A percentile compares a stretch with the other conserved stretches of the same genome.
These are phyloP conservation scores for Rhizomucor pusillus DNA, from an alignment of 371 early-diverging fungal genomes.

Conservation along the genomic window DNA sequence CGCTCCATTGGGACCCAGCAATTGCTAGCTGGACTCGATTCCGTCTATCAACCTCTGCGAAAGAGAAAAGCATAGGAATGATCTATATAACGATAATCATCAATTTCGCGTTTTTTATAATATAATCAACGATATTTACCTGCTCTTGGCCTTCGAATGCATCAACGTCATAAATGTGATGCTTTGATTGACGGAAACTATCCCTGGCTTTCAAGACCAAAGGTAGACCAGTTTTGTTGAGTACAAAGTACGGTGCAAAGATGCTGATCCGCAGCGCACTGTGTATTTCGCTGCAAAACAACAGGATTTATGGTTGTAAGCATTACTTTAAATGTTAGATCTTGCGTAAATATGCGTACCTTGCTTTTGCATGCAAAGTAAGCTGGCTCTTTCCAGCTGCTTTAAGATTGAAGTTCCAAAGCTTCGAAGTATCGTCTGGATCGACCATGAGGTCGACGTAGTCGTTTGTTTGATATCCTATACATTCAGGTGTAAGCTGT, in stretches of 20 bases:
- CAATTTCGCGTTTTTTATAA: background rate
- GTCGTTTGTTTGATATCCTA: background rate
- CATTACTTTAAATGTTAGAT: background rate
- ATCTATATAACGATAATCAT: constrained; percentile 10
- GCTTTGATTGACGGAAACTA: constrained; percentile 20
- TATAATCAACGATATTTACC: constrained; percentile 8
- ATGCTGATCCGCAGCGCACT: constrained; percentile 33
- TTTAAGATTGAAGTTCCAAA: background rate
- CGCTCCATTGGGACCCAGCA: constrained; percentile 73
- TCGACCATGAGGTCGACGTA: background rate
- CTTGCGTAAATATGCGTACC: constrained; percentile 4
- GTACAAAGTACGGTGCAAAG: constrained; percentile 55
- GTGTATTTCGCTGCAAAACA: constrained; percentile 16
- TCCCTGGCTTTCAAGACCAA: constrained; percentile 31
- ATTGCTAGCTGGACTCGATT: constrained; percentile 72
- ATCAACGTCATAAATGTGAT: constrained; percentile 9
- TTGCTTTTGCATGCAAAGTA: background rate
- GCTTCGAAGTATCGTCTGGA: background rate
- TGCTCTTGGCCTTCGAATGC: constrained; percentile 23
- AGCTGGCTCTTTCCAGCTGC: background rate
- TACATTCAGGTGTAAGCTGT: too few relatives aligned
- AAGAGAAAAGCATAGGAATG: constrained; percentile 79
- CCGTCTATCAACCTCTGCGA: constrained; percentile 66
- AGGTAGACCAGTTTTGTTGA: constrained; percentile 74
- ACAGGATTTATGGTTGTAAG: constrained; percentile 5